phyloP scores from a whole-genome alignment of 2,329 filamentous ascomycete genomes.

The Botrytis byssoidea region DNA sequence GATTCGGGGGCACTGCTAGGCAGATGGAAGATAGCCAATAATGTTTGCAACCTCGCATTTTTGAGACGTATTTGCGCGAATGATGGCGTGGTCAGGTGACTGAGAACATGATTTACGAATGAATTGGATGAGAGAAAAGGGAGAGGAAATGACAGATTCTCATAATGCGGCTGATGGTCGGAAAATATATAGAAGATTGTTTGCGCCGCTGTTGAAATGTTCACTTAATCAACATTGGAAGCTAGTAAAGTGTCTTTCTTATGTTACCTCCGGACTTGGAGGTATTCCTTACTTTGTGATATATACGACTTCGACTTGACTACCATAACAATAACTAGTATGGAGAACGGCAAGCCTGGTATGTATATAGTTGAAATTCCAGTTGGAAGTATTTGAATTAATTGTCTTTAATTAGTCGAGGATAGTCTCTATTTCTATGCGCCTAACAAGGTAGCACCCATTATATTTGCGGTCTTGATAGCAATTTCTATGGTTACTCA shows the following conservation, averaged over 20 bases:
- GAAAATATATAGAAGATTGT: background rate
- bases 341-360: constrained; percentile 23
- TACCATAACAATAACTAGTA: background rate
- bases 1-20: background rate
- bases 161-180: background rate
- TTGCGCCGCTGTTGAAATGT: background rate
- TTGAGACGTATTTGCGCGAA: background rate
- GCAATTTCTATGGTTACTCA: constrained; percentile 48
- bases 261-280: background rate
- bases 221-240: background rate
- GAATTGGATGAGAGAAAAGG: background rate
- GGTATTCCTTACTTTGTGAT: background rate
- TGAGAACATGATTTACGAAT: background rate
- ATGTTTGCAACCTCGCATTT: background rate
- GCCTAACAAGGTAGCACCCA: constrained; percentile 54
- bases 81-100: background rate
- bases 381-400: background rate
- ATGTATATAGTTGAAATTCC: background rate
- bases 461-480: constrained; percentile 52
- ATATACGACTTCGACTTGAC: background rate
- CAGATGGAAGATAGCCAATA: background rate
- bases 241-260: background rate
- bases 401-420: constrained; percentile 26
- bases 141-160: background rate
- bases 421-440: constrained; percentile 49